Conservation (phyloP, 305 asterid genomes). For the Ajuga reptans region DNA sequence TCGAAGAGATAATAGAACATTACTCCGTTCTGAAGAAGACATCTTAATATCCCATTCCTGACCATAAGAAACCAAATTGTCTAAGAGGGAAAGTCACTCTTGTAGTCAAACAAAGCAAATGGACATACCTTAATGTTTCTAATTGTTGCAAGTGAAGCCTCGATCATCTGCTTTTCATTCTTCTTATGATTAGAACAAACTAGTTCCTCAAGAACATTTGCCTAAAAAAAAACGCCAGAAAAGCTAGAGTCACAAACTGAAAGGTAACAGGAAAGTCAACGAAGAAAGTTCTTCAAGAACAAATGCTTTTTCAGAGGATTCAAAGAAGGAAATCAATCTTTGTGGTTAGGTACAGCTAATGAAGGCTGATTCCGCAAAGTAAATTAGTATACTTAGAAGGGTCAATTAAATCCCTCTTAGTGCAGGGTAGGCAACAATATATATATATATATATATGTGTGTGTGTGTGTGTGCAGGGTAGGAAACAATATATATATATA, state of each 20-base stretch:
- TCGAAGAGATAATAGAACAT: constrained; percentile 55
- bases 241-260: constrained; percentile 25
- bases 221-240: constrained; percentile 37
- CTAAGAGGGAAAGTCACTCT: constrained; percentile 16
- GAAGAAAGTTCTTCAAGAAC: no score
- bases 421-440: background rate
- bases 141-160: constrained; percentile 51
- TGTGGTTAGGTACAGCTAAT: background rate
- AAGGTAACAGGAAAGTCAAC: constrained; percentile 13
- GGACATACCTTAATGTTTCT: constrained; percentile 59
- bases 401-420: background rate
- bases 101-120: constrained; percentile 17
- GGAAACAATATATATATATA: background rate
- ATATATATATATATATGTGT: background rate
- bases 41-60: constrained; percentile 82
- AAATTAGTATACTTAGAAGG: background rate
- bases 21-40: constrained; percentile 71
- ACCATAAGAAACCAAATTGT: constrained; percentile 24
- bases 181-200: constrained; percentile 43
- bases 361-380: background rate
- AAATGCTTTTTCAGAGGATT: constrained; percentile 10
- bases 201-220: constrained; percentile 74
- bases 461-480: background rate
- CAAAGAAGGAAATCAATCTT: background rate
- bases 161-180: constrained; percentile 48